Evolutionary conservation across 495 filamentous ascomycete genomes (phyloP), one percentile per base, ranked within the genome.

Genomic region (Xylaria scruposa): DNA sequence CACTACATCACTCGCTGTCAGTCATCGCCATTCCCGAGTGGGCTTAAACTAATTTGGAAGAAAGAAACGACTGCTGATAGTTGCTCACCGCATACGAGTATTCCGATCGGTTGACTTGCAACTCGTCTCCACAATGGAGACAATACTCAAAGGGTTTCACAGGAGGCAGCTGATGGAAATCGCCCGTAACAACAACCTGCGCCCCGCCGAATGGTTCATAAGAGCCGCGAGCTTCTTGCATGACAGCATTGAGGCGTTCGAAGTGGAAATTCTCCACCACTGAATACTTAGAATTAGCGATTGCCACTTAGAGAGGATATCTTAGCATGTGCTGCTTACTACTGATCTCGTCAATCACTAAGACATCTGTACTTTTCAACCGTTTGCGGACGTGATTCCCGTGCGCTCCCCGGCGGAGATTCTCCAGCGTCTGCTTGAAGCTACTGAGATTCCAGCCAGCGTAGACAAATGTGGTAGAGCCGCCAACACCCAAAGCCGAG

Each of bases 141-240:
- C 91, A 84, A 92, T 96, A 74, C 88, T 93, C 33, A 88, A 86
- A 87, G 7, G 96, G 94, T 31, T 92, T 93, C 13, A 99, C 94
- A 0, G 95, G 95, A 0, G 96, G 94, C 19, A 99, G 80, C 77
- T 99, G 96, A 78, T 97, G 98, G 79, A 98, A 99, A 80, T 99
- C 96, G 0, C 96, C 96, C 0, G 95, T 98, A 33, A 98, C 91
- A 38, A 99, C 88, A 42, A 99, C 85, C 76, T 98, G 95, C 53
- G 97, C 94, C 1, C 95, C 95, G 38, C 96, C 96, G 79, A 98
- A 99, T 2, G 88, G 81, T 5, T 88, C 88, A 74, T 91, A 91
- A 70, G 90, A 91, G 4, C 54, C 5, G 47, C 83, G 78, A 26
- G 76, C 80, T 13, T 49, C 72, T 65, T 88, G 84, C 82, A 90